Conservation (phyloP, 73 alveolate genomes). For the Effrenium voratum region DNA sequence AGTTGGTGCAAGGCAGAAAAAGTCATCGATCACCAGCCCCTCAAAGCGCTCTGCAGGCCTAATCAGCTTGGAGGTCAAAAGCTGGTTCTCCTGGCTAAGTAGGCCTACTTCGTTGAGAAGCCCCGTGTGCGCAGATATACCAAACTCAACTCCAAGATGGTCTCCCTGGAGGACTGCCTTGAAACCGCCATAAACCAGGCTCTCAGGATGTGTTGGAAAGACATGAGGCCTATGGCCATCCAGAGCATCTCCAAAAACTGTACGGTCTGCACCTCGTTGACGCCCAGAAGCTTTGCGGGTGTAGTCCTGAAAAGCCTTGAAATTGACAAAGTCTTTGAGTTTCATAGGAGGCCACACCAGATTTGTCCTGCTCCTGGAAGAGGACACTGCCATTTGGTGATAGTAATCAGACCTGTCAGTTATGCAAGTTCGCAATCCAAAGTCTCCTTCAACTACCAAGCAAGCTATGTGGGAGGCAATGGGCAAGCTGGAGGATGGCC, state of each 20-base stretch:
- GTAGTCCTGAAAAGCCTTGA: not conserved
- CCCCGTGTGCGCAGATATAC: not conserved
- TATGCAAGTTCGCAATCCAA: not conserved
- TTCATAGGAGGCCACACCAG: not conserved
- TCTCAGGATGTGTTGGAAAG: not conserved
- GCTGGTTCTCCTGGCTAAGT: not conserved
- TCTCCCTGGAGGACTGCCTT: not conserved
- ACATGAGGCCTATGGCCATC: not conserved
- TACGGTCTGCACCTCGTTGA: not conserved
- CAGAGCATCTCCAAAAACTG: not conserved
- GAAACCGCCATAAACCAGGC: not conserved
- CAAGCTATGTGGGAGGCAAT: not conserved
- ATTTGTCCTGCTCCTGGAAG: not conserved
- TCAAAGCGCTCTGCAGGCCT: not conserved
- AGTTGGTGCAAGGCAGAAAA: not conserved
- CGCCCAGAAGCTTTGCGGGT: not conserved
- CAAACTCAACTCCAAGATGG: not conserved
- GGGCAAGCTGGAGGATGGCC: not conserved
- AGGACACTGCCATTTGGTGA: not conserved
- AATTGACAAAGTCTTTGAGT: not conserved
- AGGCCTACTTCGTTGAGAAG: not conserved
- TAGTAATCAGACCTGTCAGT: slow-evolving; percentile 13
- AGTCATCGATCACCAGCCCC: slow-evolving; percentile 26
- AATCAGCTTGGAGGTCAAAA: not conserved
- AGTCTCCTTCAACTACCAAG: not conserved